Conservation (phyloP, 164 flowering plant species). For the Nymphaea colorata region DNA sequence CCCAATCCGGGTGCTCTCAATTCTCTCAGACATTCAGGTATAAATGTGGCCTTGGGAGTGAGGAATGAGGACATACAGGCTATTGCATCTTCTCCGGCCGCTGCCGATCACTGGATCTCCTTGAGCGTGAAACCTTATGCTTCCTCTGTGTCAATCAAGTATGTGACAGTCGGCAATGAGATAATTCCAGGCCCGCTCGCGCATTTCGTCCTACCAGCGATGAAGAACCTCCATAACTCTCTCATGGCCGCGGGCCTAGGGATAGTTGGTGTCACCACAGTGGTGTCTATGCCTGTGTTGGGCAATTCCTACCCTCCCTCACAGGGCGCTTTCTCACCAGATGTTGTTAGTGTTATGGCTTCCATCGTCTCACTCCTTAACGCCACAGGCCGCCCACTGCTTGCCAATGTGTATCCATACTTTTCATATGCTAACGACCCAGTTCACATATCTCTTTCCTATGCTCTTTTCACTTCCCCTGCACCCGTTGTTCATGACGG, state of each 20-base stretch:
- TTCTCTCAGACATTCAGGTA: constrained; percentile 4
- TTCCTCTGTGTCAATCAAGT: constrained; percentile 1
- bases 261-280: constrained; percentile 9
- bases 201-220: constrained; percentile 4
- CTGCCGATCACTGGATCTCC: constrained; percentile 11
- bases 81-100: constrained; percentile 1
- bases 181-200: constrained; percentile 8
- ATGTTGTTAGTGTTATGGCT: not conserved
- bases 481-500: constrained; percentile 13
- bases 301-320: constrained; percentile 11
- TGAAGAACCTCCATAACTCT: constrained; percentile 8
- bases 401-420: constrained; percentile 20
- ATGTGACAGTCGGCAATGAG: constrained; percentile 15
- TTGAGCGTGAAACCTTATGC: constrained; percentile 1
- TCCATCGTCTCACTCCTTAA: not conserved
- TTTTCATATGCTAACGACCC: constrained; percentile 14
- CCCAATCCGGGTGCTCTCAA: constrained; percentile 5
- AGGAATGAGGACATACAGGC: constrained; percentile 4
- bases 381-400: constrained; percentile 3
- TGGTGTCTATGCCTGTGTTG: not conserved
- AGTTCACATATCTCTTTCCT: constrained; percentile 1
- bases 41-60: constrained; percentile 6
- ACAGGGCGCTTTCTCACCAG: constrained; percentile 4
- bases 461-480: constrained; percentile 3
- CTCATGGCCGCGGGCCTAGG: constrained; percentile 3